Evolutionary conservation across 768 basidiomycete species (phyloP), one percentile per base, ranked within the genome.

Genomic region (Serendipita sp.): DNA sequence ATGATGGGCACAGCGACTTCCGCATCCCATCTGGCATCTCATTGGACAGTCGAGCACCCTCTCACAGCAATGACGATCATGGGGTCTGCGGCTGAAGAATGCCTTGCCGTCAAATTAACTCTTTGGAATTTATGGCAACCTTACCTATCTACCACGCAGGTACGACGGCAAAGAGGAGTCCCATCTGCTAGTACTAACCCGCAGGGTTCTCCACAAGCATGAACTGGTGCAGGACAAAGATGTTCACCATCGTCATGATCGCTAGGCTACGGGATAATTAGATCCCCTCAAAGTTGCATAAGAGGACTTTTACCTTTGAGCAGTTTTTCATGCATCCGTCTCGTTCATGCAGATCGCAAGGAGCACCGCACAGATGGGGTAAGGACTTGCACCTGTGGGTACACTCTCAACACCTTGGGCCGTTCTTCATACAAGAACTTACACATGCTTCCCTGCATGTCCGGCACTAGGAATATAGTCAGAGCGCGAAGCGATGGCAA

Each of bases 391-490:
- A 85, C 63, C 84, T 85, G 62, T 16, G 55, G 44, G 10, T 10
- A 3, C 31, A 44, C 40, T 63, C n/a, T 18, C 6, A 23, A 44
- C 66, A 10, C 3, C 16, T 44, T 33, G 5, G 29, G 34, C 2
- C 62, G 43, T 13, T 13, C 3, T 2, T 31, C 15, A 33, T 60
- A 27, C 18, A 58, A 36, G 31, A 6, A 67, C 78, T 58, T 70
- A 83, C 83, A 82, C 75, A 66, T 84, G 83, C 8, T 72, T 73
- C 13, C 80, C 81, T 23, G 76, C 69, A 65, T 85, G 83, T 0
- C 83, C 84, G 33, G 82, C 83, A 27, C 82, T 84, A 65, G 27
- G 4, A 18, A 2, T 33, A 23, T 15, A 8, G n/a, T 52, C 31
- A 52, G 31, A 31, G 5, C 18, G 48, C 44, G 29, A n/a, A 46